phyloP scores from a whole-genome alignment of 129 eudicot genomes.

The Flaveria sonorensis region DNA sequence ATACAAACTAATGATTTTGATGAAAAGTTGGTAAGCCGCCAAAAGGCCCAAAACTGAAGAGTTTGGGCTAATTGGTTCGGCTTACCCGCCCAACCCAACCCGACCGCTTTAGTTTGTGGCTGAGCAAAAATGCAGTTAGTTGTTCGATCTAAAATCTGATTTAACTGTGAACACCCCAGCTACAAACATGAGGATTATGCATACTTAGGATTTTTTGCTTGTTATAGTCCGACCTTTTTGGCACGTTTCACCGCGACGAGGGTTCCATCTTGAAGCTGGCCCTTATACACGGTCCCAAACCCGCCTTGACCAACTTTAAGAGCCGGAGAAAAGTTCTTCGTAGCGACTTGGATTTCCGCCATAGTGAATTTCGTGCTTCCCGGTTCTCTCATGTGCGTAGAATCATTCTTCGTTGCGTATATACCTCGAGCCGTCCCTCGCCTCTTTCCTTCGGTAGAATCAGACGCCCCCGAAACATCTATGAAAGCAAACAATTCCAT shows the following conservation, averaged over 20 bases:
- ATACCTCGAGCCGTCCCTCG: slow-evolving; percentile 40
- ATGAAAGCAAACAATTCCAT: slow-evolving; percentile 18
- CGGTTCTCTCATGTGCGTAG: slow-evolving; percentile 50
- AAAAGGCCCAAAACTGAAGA: no score
- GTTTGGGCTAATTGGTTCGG: no score
- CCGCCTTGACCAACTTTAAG: slow-evolving; percentile 95
- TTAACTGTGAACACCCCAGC: no score
- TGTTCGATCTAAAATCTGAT: background rate
- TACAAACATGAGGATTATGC: no score
- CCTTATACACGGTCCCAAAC: slow-evolving; percentile 89
- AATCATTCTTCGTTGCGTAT: slow-evolving; percentile 49
- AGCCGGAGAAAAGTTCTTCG: slow-evolving; percentile 70
- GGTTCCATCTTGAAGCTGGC: slow-evolving; percentile 74
- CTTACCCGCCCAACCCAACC: no score
- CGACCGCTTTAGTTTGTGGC: no score
- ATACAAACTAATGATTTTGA: no score
- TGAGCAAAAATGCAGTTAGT: background rate
- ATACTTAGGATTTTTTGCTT: no score
- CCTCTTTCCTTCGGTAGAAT: slow-evolving; percentile 44
- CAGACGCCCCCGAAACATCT: slow-evolving; percentile 58
- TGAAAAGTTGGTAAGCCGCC: no score
- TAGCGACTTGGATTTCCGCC: slow-evolving; percentile 71
- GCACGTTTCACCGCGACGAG: slow-evolving; percentile 92
- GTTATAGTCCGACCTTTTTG: slow-evolving; percentile 51
- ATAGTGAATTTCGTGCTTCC: slow-evolving; percentile 63